Conservation (phyloP, 805 yeast genomes). For the Candida patagonica region DNA sequence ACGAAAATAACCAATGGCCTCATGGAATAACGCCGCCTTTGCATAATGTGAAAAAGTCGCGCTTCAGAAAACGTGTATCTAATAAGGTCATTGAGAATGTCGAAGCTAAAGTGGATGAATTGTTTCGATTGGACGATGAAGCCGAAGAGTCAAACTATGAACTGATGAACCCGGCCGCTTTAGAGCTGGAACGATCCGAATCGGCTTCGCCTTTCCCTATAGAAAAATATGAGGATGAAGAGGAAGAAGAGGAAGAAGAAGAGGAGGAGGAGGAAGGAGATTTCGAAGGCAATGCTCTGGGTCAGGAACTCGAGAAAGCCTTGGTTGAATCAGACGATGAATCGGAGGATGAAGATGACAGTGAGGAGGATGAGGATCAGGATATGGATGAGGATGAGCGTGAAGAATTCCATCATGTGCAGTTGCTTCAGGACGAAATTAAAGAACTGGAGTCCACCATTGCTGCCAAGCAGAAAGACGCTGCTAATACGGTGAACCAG, state of each 20-base stretch:
- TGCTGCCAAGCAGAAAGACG: slow-evolving; percentile 61
- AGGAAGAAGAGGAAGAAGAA: slow-evolving; percentile 22
- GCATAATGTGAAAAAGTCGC: slow-evolving; percentile 55
- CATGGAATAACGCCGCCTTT: slow-evolving; percentile 83
- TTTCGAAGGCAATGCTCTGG: slow-evolving; percentile 6
- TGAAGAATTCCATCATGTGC: slow-evolving; percentile 52
- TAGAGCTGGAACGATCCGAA: slow-evolving; percentile 17
- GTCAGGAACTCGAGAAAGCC: slow-evolving; percentile 19
- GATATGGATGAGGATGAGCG: slow-evolving; percentile 45
- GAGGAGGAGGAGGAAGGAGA: slow-evolving; percentile 28
- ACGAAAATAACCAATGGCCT: slow-evolving; percentile 32
- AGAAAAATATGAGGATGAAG: slow-evolving; percentile 25
- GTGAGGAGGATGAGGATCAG: slow-evolving; percentile 40
- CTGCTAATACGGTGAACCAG: slow-evolving; percentile 66
- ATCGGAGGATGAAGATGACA: slow-evolving; percentile 43
- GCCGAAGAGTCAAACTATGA: slow-evolving; percentile 78
- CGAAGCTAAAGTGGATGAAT: slow-evolving; percentile 68
- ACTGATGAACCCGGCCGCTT: slow-evolving; percentile 38
- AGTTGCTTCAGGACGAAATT: slow-evolving; percentile 76
- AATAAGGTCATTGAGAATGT: slow-evolving; percentile 66
- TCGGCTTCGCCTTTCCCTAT: slow-evolving; percentile 26
- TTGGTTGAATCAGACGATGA: slow-evolving; percentile 45
- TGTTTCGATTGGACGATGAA: slow-evolving; percentile 65
- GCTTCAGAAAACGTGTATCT: slow-evolving; percentile 63
- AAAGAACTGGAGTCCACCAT: slow-evolving; percentile 72